Conservation (phyloP, 352 stramenopile species). For the Lagenidium sp. region DNA sequence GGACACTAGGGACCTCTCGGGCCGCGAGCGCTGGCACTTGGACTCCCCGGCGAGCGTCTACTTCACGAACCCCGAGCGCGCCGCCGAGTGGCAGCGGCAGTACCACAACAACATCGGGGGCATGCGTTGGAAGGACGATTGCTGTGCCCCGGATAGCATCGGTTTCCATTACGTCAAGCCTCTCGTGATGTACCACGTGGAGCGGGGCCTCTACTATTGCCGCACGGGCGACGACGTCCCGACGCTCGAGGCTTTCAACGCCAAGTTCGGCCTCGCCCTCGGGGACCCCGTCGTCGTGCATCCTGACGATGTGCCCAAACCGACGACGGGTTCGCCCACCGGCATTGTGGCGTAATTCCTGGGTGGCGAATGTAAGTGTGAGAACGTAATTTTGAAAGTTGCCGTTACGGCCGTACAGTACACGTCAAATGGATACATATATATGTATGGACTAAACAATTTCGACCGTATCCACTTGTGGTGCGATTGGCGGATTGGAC, state of each 20-base stretch:
- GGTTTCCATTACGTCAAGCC: conserved; percentile 68
- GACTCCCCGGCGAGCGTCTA: conserved; percentile 52
- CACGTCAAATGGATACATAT: no score
- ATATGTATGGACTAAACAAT: no score
- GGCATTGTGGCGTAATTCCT: no score
- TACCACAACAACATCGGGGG: conserved; percentile 65
- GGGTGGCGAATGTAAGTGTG: no score
- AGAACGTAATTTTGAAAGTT: no score
- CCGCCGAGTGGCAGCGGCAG: conserved; percentile 53
- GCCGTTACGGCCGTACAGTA: no score
- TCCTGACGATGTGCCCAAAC: no score
- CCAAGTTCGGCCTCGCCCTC: conserved; percentile 27
- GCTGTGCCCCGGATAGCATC: conserved; percentile 49
- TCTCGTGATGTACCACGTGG: conserved; percentile 62
- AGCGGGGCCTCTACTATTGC: conserved; percentile 56
- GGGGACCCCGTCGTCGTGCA: no score
- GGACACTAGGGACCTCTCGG: conserved; percentile 49
- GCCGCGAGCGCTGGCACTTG: conserved; percentile 59
- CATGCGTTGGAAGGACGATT: conserved; percentile 35
- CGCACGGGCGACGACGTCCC: conserved; percentile 33
- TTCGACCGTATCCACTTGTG: no score
- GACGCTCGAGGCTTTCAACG: conserved; percentile 36
- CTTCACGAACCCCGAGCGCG: conserved; percentile 39
- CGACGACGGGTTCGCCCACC: no score
- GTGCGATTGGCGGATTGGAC: no score